Base-by-base conservation (phyloP, 1,284 basidiomycete genomes). In the Puccinia coronata region DNA sequence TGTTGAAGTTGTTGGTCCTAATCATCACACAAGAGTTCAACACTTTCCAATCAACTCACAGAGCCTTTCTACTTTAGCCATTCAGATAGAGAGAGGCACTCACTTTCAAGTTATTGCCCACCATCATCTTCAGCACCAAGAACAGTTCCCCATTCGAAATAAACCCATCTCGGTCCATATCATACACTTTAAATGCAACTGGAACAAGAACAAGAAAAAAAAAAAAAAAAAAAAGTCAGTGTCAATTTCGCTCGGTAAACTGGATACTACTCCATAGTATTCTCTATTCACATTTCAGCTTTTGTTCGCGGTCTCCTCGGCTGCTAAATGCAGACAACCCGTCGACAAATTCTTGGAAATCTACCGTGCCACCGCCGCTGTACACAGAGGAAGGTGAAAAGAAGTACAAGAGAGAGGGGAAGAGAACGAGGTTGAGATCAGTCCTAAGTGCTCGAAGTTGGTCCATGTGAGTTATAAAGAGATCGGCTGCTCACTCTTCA, bases 71-170 rank as follows among this genome's bases (percentile, higher is more conserved):
- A 39, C 1, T 16, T 70, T 25, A 1, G 16, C n/a, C 43, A 41
- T 41, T 55, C 1, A 36, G 14, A 41, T 34, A 34, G 34, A 18
- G 12, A 41, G 6, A 1, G 6, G 20, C 20, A 79, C 65, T 79
- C 25, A 79, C 76, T 79, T 99, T 98, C 85, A 98, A 88, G 87
- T 99, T 99, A 87, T 94, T 98, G 49, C 96, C 96, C 63, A 99
- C 97, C 96, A 99, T 99, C 94, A 99, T 98, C 89, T 99, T 99
- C 83, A 99, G 88, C 55, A 99, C 96, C 74, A 99, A 88, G 88
- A 98, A 99, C 67, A 99, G 90, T 87, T 99, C 96, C 81, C 96
- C 97, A 86, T 99, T 99, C n/a, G 95, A 97, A 86, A 99, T 99
- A 87, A 88, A 96, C 0, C 95, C 95, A 85, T 99, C 96, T 71